Evolutionary conservation across 306 rosid genomes (phyloP).

Genomic region (Arachis stenosperma): DNA sequence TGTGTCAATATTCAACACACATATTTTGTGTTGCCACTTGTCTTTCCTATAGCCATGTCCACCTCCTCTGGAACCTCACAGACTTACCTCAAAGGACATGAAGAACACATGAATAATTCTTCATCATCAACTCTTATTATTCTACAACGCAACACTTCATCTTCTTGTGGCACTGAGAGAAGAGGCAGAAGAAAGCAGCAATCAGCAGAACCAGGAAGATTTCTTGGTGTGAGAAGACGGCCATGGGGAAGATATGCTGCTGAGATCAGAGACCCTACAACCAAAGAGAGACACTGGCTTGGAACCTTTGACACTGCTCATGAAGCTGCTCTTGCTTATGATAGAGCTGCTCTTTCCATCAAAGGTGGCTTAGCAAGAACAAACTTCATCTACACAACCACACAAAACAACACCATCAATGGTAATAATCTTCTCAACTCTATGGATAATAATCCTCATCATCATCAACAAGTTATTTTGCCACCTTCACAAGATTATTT

Average conservation of each 20-base stretch:
- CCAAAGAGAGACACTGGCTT: constrained; percentile 98
- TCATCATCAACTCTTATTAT: background rate
- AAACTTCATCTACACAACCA: constrained; percentile 77
- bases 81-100: constrained; percentile 47
- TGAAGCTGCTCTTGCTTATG: constrained; percentile 99
- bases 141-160: constrained; percentile 59
- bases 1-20: constrained; percentile 10
- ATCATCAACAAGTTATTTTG: constrained; percentile 41
- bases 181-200: constrained; percentile 78
- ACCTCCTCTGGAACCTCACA: constrained; percentile 63
- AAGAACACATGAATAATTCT: constrained; percentile 52
- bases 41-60: constrained; percentile 56
- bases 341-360: constrained; percentile 94
- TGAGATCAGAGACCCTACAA: constrained; percentile 91
- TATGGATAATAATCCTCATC: constrained; percentile 32
- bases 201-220: constrained; percentile 75
- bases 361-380: constrained; percentile 95
- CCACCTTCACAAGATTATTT: constrained; percentile 46
- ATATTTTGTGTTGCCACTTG: constrained; percentile 33
- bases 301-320: constrained; percentile 99
- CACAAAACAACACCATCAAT: constrained; percentile 28
- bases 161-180: constrained; percentile 51
- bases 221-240: constrained; percentile 85
- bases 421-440: constrained; percentile 54
- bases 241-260: constrained; percentile 99